Conservation (phyloP, 169 alveolate species). For the Theileria orientalis region DNA sequence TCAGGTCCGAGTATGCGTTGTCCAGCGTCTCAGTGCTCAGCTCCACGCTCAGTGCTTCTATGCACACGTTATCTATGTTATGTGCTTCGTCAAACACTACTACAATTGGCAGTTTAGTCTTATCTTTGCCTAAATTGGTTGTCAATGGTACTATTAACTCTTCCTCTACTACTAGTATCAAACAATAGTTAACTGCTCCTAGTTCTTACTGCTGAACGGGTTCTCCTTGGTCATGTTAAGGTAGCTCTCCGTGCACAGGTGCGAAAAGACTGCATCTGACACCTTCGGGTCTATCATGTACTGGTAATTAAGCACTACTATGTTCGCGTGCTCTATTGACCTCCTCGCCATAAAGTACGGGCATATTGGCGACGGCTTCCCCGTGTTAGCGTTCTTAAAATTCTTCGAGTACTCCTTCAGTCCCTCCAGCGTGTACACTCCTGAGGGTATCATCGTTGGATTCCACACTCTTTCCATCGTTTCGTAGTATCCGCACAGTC, state of each 20-base stretch:
- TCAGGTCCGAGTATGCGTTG: constrained; percentile 83
- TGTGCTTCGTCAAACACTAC: constrained; percentile 98
- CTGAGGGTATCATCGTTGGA: constrained; percentile 72
- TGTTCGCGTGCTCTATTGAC: constrained; percentile 88
- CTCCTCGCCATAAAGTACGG: constrained; percentile 95
- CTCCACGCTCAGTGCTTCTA: constrained; percentile 93
- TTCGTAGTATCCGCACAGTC: constrained; percentile 84
- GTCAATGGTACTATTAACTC: constrained; percentile 18
- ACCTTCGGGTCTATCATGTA: constrained; percentile 94
- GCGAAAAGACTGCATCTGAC: constrained; percentile 75
- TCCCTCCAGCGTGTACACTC: constrained; percentile 95
- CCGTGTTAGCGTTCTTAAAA: constrained; percentile 70
- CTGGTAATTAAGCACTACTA: constrained; percentile 94
- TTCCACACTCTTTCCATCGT: constrained; percentile 75
- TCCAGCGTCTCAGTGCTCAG: constrained; percentile 83
- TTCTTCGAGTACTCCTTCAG: constrained; percentile 80
- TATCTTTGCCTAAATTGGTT: constrained; percentile 57
- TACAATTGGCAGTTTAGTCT: constrained; percentile 81
- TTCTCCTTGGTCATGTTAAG: constrained; percentile 20
- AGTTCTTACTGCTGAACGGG: constrained; percentile 15
- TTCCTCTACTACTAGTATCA: too few species aligned
- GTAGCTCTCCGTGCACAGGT: constrained; percentile 36
- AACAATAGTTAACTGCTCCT: too few species aligned
- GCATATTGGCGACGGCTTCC: constrained; percentile 77
- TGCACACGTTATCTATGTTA: constrained; percentile 97